Evolutionary conservation across 169 alveolate genomes (phyloP).

Genomic region (Plasmodium yoelii): DNA sequence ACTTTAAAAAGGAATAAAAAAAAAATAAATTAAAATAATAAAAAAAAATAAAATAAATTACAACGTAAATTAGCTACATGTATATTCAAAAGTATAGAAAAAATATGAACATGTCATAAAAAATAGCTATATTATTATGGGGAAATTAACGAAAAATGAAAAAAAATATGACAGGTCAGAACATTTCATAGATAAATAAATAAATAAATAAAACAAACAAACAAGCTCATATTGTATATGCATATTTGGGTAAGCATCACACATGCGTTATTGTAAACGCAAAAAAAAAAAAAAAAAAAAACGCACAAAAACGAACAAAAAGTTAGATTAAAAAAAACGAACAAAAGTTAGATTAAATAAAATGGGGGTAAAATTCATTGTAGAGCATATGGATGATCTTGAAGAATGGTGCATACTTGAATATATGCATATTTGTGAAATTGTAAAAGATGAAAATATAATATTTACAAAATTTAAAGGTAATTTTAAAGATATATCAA

Average conservation of each 20-base stretch:
- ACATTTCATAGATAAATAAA: background rate
- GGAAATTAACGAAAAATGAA: too few species aligned
- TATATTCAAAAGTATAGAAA: too few species aligned
- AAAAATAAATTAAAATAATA: too few species aligned
- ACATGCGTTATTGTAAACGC: background rate
- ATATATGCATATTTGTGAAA: slow-evolving; percentile 78
- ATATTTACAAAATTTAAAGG: slow-evolving; percentile 70
- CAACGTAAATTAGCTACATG: too few species aligned
- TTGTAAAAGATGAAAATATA: slow-evolving; percentile 49
- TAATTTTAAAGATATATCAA: slow-evolving; percentile 46
- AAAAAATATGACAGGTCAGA: too few species aligned
- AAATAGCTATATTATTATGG: too few species aligned
- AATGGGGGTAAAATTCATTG: slow-evolving; percentile 25
- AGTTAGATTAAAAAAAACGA: slow-evolving; percentile 1
- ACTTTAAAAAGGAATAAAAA: too few species aligned
- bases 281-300: slow-evolving; percentile 21
- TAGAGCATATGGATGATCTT: slow-evolving; percentile 62
- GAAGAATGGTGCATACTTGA: slow-evolving; percentile 79
- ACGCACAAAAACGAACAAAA: background rate
- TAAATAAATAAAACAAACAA: too few species aligned
- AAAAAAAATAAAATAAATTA: too few species aligned
- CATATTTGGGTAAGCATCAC: background rate
- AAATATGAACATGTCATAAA: too few species aligned
- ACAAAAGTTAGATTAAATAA: background rate
- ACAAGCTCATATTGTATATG: background rate